Evolutionary conservation across 2,329 filamentous ascomycete species (phyloP).

Genomic region (Ascosphaera apis): DNA sequence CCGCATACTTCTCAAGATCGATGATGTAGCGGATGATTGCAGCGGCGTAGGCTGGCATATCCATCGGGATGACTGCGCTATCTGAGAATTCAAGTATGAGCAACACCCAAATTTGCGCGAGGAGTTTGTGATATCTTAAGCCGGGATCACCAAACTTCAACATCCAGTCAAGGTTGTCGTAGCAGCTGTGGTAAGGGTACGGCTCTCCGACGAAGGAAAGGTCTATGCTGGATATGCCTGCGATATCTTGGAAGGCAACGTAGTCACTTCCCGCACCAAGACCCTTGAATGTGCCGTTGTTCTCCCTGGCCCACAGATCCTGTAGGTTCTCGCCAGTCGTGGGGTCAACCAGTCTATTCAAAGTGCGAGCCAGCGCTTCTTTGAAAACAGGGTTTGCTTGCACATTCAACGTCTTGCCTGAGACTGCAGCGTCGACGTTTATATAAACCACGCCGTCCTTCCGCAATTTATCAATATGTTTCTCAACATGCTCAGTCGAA

Average conservation of each 20-base stretch:
- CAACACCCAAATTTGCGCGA: constrained; percentile 59
- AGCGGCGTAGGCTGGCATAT: constrained; percentile 49
- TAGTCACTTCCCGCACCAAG: constrained; percentile 62
- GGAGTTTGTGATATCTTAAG: constrained; percentile 55
- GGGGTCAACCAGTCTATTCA: constrained; percentile 55
- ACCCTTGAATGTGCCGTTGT: constrained; percentile 35
- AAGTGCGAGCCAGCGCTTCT: constrained; percentile 44
- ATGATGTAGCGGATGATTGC: constrained; percentile 41
- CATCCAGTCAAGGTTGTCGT: constrained; percentile 82
- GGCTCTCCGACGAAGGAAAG: constrained; percentile 48
- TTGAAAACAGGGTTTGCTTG: constrained; percentile 61
- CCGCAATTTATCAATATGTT: constrained; percentile 49
- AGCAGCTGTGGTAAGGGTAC: constrained; percentile 59
- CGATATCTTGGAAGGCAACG: constrained; percentile 75
- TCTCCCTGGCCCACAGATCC: constrained; percentile 48
- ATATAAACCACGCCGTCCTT: constrained; percentile 64
- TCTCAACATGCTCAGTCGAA: constrained; percentile 86
- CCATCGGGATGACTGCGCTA: constrained; percentile 58
- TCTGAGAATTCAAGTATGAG: constrained; percentile 72
- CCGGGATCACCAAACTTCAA: constrained; percentile 54
- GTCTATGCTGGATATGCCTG: constrained; percentile 70
- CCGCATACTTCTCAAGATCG: constrained; percentile 42
- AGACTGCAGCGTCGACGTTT: constrained; percentile 69
- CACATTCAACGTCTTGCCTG: constrained; percentile 51
- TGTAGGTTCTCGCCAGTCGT: constrained; percentile 46